Percentiles rank a stretch among this genome's conserved stretches.
Conservation (phyloP, 495 filamentous ascomycete genomes). For the Cetradonia linearis region DNA sequence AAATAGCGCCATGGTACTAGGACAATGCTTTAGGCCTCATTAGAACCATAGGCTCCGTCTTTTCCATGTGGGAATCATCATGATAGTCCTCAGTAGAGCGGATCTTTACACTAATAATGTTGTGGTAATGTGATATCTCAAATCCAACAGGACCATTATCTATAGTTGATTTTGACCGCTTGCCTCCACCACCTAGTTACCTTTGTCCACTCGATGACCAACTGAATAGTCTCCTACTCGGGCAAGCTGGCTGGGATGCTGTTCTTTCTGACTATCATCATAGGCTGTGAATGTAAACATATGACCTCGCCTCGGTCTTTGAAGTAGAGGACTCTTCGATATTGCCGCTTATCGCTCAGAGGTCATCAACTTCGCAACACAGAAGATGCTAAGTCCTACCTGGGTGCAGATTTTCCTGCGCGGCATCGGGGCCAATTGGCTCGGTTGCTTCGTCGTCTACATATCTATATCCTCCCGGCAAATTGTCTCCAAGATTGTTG, state of each 20-base stretch:
- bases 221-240: conserved; percentile 49
- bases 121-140: conserved; percentile 34
- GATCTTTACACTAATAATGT: conserved; percentile 52
- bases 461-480: conserved; percentile 47
- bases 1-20: conserved; percentile 48
- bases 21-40: conserved; percentile 52
- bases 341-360: conserved; percentile 40
- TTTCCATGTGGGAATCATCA: conserved; percentile 51
- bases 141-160: background rate
- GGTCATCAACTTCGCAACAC: conserved; percentile 42
- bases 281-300: conserved; percentile 32
- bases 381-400: conserved; percentile 45
- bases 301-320: background rate
- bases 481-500: conserved; percentile 45
- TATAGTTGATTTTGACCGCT: conserved; percentile 43
- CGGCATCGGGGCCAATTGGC: conserved; percentile 55
- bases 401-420: conserved; percentile 53
- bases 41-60: conserved; percentile 42
- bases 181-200: conserved; percentile 42
- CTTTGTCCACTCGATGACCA: conserved; percentile 39
- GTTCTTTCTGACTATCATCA: conserved; percentile 48
- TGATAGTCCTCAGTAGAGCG: conserved; percentile 47
- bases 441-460: conserved; percentile 51
- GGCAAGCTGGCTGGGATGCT: conserved; percentile 51
- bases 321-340: conserved; percentile 45